phyloP scores from a whole-genome alignment of 805 yeast species.

The Tetrapisispora iriomotensis region DNA sequence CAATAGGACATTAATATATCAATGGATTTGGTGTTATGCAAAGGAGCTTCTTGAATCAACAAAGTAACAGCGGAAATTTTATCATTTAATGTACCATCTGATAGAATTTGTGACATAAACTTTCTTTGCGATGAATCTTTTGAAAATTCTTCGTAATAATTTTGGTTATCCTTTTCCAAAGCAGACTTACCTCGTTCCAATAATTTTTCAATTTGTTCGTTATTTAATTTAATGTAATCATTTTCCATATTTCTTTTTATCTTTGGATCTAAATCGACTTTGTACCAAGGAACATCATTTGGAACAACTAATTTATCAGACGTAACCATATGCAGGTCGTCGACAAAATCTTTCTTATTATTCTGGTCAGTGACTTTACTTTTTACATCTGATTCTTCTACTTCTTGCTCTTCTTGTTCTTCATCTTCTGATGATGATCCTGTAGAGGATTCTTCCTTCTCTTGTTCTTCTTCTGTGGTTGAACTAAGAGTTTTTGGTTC shows the following conservation, averaged over 20 bases:
- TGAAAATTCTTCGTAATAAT: conserved; percentile 63
- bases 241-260: conserved; percentile 11
- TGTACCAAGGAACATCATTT: conserved; percentile 68
- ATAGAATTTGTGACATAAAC: conserved; percentile 78
- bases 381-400: conserved; percentile 15
- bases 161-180: conserved; percentile 59
- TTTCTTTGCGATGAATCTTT: conserved; percentile 72
- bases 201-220: conserved; percentile 51
- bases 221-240: conserved; percentile 25
- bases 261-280: conserved; percentile 36
- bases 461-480: conserved; percentile 16
- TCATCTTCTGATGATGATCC: conserved; percentile 15
- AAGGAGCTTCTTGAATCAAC: conserved; percentile 88
- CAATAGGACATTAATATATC: conserved; percentile 72
- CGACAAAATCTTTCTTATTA: conserved; percentile 22
- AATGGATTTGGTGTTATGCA: conserved; percentile 76
- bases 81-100: conserved; percentile 91
- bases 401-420: conserved; percentile 18
- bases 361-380: no score
- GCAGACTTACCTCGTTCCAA: conserved; percentile 55
- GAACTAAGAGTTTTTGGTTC: conserved; percentile 9
- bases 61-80: conserved; percentile 90
- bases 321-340: conserved; percentile 34
- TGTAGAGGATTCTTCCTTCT: no score
- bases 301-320: conserved; percentile 50